Conservation (phyloP, 2,329 filamentous ascomycete species). For the Colletotrichum euphorbiae region DNA sequence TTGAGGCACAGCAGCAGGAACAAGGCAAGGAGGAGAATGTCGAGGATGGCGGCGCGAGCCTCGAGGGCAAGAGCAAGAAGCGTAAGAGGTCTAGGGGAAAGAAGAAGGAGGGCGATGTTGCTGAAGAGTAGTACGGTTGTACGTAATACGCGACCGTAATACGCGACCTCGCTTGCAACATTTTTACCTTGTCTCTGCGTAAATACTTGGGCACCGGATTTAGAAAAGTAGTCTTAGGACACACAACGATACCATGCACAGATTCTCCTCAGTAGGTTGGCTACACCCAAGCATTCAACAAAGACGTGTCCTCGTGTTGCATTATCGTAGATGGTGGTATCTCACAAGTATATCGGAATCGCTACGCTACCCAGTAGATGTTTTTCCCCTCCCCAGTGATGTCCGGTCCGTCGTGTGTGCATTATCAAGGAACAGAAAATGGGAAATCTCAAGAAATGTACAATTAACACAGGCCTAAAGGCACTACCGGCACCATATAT, state of each 20-base stretch:
- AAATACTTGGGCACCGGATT: slow-evolving; percentile 6
- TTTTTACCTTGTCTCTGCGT: slow-evolving; percentile 3
- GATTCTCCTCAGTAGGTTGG: background rate
- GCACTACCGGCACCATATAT: slow-evolving; percentile 3
- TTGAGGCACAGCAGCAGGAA: slow-evolving; percentile 30
- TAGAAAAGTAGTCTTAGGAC: slow-evolving; percentile 34
- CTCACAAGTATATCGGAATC: slow-evolving; percentile 29
- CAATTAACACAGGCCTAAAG: slow-evolving; percentile 16
- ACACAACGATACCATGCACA: slow-evolving; percentile 34
- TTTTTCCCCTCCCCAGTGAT: slow-evolving; percentile 15
- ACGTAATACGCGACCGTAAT: background rate
- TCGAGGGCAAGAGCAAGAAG: slow-evolving; percentile 54
- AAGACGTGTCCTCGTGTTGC: background rate
- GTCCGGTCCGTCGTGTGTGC: slow-evolving; percentile 16
- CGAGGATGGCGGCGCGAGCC: slow-evolving; percentile 45
- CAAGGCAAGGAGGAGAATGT: slow-evolving; percentile 44
- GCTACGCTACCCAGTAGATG: slow-evolving; percentile 10
- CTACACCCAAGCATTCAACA: background rate
- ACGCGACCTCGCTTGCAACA: background rate
- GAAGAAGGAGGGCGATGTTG: slow-evolving; percentile 49
- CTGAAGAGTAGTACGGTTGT: slow-evolving; percentile 9
- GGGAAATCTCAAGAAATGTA: slow-evolving; percentile 14
- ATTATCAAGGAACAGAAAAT: slow-evolving; percentile 6
- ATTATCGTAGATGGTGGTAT: slow-evolving; percentile 25
- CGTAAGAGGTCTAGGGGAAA: slow-evolving; percentile 63